These are phyloP conservation scores for Lepiota venenata DNA, from an alignment of 768 basidiomycete species.

Conservation along the genomic window DNA sequence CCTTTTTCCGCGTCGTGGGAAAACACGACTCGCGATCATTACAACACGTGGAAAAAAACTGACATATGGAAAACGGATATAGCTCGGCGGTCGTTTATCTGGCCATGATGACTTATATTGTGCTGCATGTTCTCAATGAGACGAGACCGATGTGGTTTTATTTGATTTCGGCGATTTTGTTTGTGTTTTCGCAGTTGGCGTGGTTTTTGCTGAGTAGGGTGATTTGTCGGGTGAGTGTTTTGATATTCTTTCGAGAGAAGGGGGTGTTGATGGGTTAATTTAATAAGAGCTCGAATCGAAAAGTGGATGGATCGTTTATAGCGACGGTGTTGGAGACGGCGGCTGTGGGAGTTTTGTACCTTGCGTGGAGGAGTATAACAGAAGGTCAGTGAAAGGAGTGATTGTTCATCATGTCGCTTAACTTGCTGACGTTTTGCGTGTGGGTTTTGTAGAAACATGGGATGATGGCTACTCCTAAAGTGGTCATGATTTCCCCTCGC, in stretches of 20 bases:
- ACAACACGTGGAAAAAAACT: conserved; percentile 1
- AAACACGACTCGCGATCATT: too few relatives aligned
- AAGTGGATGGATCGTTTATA: conserved; percentile 85
- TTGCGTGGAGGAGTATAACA: conserved; percentile 87
- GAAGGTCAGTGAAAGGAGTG: conserved; percentile 66
- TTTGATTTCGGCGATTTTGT: conserved; percentile 67
- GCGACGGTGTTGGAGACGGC: conserved; percentile 83
- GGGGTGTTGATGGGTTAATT: not conserved
- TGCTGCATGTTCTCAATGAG: conserved; percentile 74
- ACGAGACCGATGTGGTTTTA: conserved; percentile 78
- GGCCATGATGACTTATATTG: conserved; percentile 75
- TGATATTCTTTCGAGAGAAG: not conserved
- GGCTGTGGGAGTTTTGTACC: conserved; percentile 61
- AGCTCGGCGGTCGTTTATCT: conserved; percentile 61
- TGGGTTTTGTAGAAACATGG: conserved; percentile 24
- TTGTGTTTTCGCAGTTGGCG: conserved; percentile 76
- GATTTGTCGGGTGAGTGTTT: conserved; percentile 56
- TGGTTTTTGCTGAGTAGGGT: conserved; percentile 79
- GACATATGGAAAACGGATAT: too few relatives aligned
- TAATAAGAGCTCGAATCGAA: conserved; percentile 54
- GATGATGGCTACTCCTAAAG: conserved; percentile 21
- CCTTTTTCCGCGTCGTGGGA: too few relatives aligned
- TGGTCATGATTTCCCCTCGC: too few relatives aligned
- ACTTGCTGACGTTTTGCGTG: not conserved
- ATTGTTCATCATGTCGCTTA: too few relatives aligned